Conservation (phyloP, 345 rosid species). For the Triadica sebifera region DNA sequence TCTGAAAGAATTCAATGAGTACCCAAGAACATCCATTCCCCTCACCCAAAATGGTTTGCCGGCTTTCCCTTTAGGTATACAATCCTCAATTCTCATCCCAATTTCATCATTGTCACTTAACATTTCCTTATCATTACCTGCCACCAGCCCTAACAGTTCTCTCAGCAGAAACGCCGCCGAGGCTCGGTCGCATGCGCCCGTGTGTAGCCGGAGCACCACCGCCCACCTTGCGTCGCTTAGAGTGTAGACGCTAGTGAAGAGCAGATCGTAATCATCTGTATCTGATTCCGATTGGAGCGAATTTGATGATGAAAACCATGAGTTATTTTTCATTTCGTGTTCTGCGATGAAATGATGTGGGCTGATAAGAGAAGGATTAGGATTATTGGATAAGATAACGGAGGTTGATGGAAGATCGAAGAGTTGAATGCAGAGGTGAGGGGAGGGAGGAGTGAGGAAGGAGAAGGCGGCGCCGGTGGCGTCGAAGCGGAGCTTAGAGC, state of each 20-base stretch:
- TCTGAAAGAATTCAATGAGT: slow-evolving; percentile 76
- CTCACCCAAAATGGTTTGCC: slow-evolving; percentile 81
- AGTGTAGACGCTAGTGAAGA: slow-evolving; percentile 52
- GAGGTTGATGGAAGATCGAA: slow-evolving; percentile 56
- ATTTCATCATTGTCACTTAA: slow-evolving; percentile 30
- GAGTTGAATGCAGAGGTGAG: slow-evolving; percentile 42
- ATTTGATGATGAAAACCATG: slow-evolving; percentile 39
- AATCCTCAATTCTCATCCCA: slow-evolving; percentile 61
- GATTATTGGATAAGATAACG: slow-evolving; percentile 30
- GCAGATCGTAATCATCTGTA: slow-evolving; percentile 28
- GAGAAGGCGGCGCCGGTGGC: slow-evolving; percentile 57
- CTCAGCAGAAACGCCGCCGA: slow-evolving; percentile 57
- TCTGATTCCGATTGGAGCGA: neutral
- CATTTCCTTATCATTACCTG: slow-evolving; percentile 20
- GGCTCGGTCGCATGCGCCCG: slow-evolving; percentile 67
- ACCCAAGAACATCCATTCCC: slow-evolving; percentile 86
- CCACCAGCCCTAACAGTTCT: slow-evolving; percentile 42
- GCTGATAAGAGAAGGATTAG: slow-evolving; percentile 14
- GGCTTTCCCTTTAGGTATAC: slow-evolving; percentile 66
- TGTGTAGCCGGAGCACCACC: slow-evolving; percentile 60
- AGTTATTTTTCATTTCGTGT: slow-evolving; percentile 65
- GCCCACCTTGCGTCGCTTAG: slow-evolving; percentile 42
- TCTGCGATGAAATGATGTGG: slow-evolving; percentile 54
- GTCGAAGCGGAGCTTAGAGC: slow-evolving; percentile 58
- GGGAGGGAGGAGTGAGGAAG: slow-evolving; percentile 44